phyloP scores from a whole-genome alignment of 805 yeast species.

The Suhomyces sp. region DNA sequence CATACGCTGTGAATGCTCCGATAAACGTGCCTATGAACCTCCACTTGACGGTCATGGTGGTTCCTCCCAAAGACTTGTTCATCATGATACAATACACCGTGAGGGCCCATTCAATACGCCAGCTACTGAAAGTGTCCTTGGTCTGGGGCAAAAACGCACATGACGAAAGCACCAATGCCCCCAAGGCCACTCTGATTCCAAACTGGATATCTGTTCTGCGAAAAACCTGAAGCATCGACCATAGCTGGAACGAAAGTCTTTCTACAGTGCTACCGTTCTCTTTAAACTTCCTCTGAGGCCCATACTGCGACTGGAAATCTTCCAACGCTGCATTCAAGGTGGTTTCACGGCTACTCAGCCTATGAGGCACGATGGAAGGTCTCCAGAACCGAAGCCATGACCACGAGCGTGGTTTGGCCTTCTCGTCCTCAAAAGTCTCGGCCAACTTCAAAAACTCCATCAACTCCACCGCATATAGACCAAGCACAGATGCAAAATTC shows the following conservation, averaged over 20 bases:
- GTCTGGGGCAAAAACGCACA: slow-evolving; percentile 66
- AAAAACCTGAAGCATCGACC: slow-evolving; percentile 52
- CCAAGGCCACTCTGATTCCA: slow-evolving; percentile 76
- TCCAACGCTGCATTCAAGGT: slow-evolving; percentile 35
- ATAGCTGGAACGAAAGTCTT: slow-evolving; percentile 27
- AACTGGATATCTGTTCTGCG: slow-evolving; percentile 69
- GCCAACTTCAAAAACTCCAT: slow-evolving; percentile 44
- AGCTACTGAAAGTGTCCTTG: slow-evolving; percentile 50
- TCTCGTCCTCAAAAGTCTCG: slow-evolving; percentile 35
- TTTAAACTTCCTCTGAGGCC: slow-evolving; percentile 3
- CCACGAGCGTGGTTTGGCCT: slow-evolving; percentile 35
- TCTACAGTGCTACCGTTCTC: background rate
- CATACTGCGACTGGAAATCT: slow-evolving; percentile 27
- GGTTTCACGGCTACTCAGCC: background rate
- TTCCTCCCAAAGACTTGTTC: slow-evolving; percentile 84
- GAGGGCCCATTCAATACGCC: slow-evolving; percentile 84
- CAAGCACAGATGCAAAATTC: slow-evolving; percentile 64
- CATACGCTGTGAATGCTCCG: slow-evolving; percentile 63
- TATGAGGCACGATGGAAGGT: background rate
- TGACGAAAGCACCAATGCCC: slow-evolving; percentile 61
- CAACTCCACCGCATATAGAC: slow-evolving; percentile 61
- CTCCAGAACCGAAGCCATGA: slow-evolving; percentile 38
- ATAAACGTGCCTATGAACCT: slow-evolving; percentile 69
- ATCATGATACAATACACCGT: slow-evolving; percentile 80
- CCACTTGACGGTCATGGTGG: slow-evolving; percentile 74